Conservation (phyloP, 2,329 filamentous ascomycete genomes). For the Pleoardoris graminearum region DNA sequence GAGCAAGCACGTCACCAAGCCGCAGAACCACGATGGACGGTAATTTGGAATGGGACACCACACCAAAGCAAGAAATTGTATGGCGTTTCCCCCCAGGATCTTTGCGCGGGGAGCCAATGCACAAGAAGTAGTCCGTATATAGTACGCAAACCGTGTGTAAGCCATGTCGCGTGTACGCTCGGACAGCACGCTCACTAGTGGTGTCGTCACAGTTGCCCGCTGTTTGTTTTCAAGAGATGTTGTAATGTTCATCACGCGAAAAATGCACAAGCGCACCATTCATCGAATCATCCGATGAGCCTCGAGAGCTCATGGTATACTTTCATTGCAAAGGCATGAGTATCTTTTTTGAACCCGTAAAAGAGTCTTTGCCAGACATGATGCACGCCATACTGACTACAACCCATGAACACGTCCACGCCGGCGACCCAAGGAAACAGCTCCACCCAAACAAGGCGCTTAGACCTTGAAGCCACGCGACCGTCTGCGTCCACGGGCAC, state of each 20-base stretch:
- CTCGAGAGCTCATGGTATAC: conserved; percentile 37
- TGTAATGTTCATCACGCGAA: background rate
- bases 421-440: conserved; percentile 45
- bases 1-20: background rate
- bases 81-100: too few relatives aligned
- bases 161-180: too few relatives aligned
- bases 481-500: conserved; percentile 96
- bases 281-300: conserved; percentile 39
- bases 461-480: conserved; percentile 99
- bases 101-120: too few relatives aligned
- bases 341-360: conserved; percentile 44
- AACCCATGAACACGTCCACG: conserved; percentile 43
- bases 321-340: conserved; percentile 43
- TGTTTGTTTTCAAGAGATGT: background rate
- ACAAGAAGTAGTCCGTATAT: too few relatives aligned
- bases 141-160: too few relatives aligned
- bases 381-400: conserved; percentile 42
- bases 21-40: background rate
- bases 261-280: conserved; percentile 7
- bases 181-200: too few relatives aligned
- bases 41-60: too few relatives aligned
- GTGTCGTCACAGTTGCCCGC: too few relatives aligned
- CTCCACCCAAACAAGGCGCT: conserved; percentile 45
- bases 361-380: conserved; percentile 41
- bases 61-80: background rate